Percentiles rank a stretch among this genome's conserved stretches.
These are phyloP conservation scores for Phyllosticta citrichinensis DNA, from an alignment of 2,329 filamentous ascomycete genomes.

Conservation along the genomic window DNA sequence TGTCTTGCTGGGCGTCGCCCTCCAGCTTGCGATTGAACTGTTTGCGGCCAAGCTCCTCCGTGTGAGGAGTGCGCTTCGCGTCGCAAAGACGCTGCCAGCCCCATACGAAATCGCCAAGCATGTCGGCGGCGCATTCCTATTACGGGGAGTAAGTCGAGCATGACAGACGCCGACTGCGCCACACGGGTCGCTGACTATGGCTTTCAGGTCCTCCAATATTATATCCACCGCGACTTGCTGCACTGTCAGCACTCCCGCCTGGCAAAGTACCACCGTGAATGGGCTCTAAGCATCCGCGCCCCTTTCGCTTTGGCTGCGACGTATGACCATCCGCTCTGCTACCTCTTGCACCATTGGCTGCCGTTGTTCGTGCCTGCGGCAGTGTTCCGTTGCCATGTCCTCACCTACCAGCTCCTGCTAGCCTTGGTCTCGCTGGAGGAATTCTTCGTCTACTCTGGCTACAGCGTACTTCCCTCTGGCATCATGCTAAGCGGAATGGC, in stretches of 20 bases:
- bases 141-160: conserved; percentile 44
- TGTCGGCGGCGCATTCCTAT: conserved; percentile 41
- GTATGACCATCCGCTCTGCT: conserved; percentile 58
- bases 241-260: conserved; percentile 38
- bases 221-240: conserved; percentile 59
- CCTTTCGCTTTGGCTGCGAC: conserved; percentile 46
- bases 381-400: conserved; percentile 56
- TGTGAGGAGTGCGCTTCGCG: conserved; percentile 46
- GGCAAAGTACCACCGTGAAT: conserved; percentile 36
- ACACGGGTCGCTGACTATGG: neutral
- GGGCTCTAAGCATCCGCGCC: conserved; percentile 40
- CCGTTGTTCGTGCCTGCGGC: conserved; percentile 57
- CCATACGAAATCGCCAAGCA: conserved; percentile 52
- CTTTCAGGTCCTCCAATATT: conserved; percentile 54
- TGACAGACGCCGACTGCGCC: neutral
- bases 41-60: conserved; percentile 44
- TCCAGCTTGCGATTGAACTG: conserved; percentile 48
- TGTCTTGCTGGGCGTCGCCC: conserved; percentile 39
- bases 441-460: conserved; percentile 57
- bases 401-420: conserved; percentile 61
- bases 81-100: conserved; percentile 53
- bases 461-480: conserved; percentile 45
- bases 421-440: conserved; percentile 56
- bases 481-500: conserved; percentile 50
- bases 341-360: conserved; percentile 53